A percentile compares a stretch with the other conserved stretches of the same genome.
These are phyloP conservation scores for Venturia asperata DNA, from an alignment of 2,329 filamentous ascomycete species.

Conservation along the genomic window DNA sequence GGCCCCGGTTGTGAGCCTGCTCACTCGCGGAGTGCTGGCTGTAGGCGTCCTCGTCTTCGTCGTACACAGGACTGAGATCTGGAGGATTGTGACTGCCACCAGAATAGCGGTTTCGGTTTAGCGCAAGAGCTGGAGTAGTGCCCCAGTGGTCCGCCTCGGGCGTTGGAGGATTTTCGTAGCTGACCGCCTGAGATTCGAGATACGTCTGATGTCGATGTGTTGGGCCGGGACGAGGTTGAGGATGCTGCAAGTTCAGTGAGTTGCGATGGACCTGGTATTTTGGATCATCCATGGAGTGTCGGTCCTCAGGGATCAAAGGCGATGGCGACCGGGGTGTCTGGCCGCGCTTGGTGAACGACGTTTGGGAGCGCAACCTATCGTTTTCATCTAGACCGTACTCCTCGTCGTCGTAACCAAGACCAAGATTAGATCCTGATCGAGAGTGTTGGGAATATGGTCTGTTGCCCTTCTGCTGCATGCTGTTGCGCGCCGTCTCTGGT, in stretches of 20 bases:
- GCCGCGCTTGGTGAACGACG: conserved; percentile 30
- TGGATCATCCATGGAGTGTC: conserved; percentile 52
- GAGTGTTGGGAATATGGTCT: conserved; percentile 60
- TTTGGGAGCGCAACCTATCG: conserved; percentile 44
- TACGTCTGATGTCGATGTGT: conserved; percentile 67
- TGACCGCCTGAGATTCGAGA: conserved; percentile 66
- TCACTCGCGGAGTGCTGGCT: conserved; percentile 34
- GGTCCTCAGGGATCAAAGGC: conserved; percentile 47
- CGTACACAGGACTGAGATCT: conserved; percentile 33
- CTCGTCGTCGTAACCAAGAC: conserved; percentile 53
- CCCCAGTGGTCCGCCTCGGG: conserved; percentile 38
- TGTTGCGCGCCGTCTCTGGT: conserved; percentile 61
- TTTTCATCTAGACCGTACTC: conserved; percentile 49
- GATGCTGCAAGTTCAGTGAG: conserved; percentile 71
- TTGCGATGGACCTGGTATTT: conserved; percentile 79
- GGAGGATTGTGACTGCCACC: conserved; percentile 29
- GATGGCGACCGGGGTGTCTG: conserved; percentile 40
- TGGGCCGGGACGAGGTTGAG: conserved; percentile 66
- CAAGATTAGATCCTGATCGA: conserved; percentile 69
- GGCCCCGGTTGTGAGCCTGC: conserved; percentile 27
- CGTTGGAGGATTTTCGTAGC: conserved; percentile 29
- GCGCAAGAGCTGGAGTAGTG: conserved; percentile 37
- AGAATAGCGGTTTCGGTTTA: conserved; percentile 33
- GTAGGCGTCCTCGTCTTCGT: conserved; percentile 31
- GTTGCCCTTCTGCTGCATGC: conserved; percentile 43